These are phyloP conservation scores for Colletotrichum salicis DNA, from an alignment of 2,329 filamentous ascomycete species.

Conservation along the genomic window DNA sequence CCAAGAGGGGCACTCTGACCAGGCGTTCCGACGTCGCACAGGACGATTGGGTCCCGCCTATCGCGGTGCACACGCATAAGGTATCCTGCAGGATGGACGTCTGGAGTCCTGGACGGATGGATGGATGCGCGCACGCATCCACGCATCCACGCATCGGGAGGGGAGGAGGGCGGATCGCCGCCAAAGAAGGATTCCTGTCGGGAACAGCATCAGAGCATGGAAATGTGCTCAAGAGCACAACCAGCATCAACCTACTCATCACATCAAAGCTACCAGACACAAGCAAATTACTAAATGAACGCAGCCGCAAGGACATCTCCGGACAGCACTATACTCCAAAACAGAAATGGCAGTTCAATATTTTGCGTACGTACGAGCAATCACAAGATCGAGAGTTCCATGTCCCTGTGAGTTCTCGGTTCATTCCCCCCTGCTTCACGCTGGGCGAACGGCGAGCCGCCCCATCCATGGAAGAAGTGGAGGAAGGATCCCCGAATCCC, in stretches of 20 bases:
- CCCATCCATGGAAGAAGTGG: constrained; percentile 22
- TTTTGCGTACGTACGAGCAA: constrained; percentile 10
- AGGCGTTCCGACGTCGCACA: constrained; percentile 35
- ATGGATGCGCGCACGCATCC: constrained; percentile 7
- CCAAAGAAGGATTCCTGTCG: neutral
- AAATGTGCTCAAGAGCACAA: neutral
- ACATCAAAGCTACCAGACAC: neutral
- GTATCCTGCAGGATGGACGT: constrained; percentile 16
- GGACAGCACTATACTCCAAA: neutral
- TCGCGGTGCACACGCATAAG: constrained; percentile 31
- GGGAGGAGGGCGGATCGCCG: constrained; percentile 7
- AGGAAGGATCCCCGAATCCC: constrained; percentile 31
- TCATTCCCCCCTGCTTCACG: constrained; percentile 1
- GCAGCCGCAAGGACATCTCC: neutral
- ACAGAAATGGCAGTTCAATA: neutral
- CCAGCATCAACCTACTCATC: neutral
- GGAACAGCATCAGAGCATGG: neutral
- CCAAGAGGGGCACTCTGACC: constrained; percentile 34
- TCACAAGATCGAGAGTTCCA: constrained; percentile 1
- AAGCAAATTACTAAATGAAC: neutral
- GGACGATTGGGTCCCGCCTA: constrained; percentile 32
- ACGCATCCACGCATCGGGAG: constrained; percentile 25
- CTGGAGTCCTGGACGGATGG: constrained; percentile 1
- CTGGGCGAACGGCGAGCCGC: neutral
- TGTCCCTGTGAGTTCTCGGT: neutral